Percentiles rank a stretch among this genome's conserved stretches.
These are phyloP conservation scores for Microdochium trichocladiopsis DNA, from an alignment of 2,329 filamentous ascomycete species.

Conservation along the genomic window DNA sequence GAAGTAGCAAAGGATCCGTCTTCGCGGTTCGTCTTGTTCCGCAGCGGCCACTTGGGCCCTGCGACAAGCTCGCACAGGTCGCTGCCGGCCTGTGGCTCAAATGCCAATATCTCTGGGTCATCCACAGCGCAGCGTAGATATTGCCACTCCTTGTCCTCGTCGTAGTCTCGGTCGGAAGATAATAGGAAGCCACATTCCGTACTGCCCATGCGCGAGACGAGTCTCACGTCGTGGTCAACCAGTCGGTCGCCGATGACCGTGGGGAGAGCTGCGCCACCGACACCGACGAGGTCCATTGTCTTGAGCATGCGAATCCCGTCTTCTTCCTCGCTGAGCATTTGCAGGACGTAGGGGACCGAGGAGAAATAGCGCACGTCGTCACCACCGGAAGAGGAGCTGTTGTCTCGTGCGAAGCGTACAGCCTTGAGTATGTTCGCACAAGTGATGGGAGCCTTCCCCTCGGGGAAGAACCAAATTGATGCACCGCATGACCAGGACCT, in stretches of 20 bases:
- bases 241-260: slow-evolving; percentile 43
- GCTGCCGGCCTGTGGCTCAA: slow-evolving; percentile 35
- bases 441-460: slow-evolving; percentile 47
- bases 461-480: slow-evolving; percentile 56
- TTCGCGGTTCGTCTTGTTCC: slow-evolving; percentile 47
- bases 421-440: slow-evolving; percentile 42
- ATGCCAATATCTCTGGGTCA: slow-evolving; percentile 22
- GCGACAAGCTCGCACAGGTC: slow-evolving; percentile 48
- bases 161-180: slow-evolving; percentile 52
- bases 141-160: slow-evolving; percentile 50
- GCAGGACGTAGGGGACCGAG: slow-evolving; percentile 51
- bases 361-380: slow-evolving; percentile 47
- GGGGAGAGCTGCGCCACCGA: slow-evolving; percentile 55
- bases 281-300: slow-evolving; percentile 53
- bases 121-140: slow-evolving; percentile 39
- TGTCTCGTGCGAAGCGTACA: slow-evolving; percentile 27
- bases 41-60: slow-evolving; percentile 48
- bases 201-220: slow-evolving; percentile 58
- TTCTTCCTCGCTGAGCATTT: slow-evolving; percentile 39
- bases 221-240: slow-evolving; percentile 40
- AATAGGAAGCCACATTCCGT: slow-evolving; percentile 61
- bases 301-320: slow-evolving; percentile 33
- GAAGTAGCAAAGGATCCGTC: slow-evolving; percentile 57
- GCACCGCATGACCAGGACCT: slow-evolving; percentile 54
- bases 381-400: slow-evolving; percentile 4